phyloP scores from a whole-genome alignment of 106 monocot genomes.

The Hemerocallis citrina region DNA sequence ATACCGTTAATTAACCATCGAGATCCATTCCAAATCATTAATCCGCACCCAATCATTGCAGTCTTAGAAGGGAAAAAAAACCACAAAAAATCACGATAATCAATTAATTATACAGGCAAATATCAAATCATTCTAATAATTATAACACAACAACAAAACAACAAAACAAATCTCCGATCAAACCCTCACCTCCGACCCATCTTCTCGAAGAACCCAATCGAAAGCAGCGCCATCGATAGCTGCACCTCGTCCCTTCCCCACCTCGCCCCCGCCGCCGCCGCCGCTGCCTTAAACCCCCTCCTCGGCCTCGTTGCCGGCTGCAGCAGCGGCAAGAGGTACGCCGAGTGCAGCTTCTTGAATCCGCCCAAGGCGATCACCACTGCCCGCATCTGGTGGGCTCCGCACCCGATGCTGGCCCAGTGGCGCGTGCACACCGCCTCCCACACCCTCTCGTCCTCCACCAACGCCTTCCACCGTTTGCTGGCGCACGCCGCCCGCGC shows the following conservation, averaged over 20 bases:
- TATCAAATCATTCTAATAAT: no score
- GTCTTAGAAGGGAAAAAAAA: no score
- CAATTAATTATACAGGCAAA: no score
- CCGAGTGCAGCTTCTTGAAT: constrained; percentile 58
- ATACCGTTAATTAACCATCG: no score
- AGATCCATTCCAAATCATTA: no score
- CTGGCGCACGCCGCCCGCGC: constrained; percentile 67
- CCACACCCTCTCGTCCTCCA: constrained; percentile 81
- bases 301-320: constrained; percentile 11
- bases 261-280: neutral
- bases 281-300: neutral
- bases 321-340: constrained; percentile 52
- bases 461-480: constrained; percentile 45
- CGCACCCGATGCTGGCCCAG: constrained; percentile 52
- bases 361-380: constrained; percentile 75
- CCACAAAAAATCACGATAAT: no score
- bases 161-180: no score
- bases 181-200: no score
- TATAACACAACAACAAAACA: no score
- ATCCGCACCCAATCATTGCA: no score
- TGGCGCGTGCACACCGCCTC: constrained; percentile 70
- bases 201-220: constrained; percentile 43
- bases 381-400: constrained; percentile 43
- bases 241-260: constrained; percentile 44
- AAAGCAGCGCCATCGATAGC: constrained; percentile 66